Base-by-base conservation (phyloP, 495 filamentous ascomycete species). In the Penicillium mononematosum region DNA sequence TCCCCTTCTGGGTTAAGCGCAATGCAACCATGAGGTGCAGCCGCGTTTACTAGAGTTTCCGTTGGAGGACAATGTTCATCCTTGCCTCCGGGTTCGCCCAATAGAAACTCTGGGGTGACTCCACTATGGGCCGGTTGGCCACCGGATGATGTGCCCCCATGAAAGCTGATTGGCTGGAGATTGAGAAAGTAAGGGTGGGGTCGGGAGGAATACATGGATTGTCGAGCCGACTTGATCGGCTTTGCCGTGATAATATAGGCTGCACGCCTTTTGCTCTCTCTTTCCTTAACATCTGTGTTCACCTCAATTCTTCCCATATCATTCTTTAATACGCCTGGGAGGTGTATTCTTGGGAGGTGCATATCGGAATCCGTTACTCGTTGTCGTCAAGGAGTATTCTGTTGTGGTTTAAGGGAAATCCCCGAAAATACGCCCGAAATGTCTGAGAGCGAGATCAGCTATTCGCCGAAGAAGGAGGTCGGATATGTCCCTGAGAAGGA, bases 1-100 rank as follows among this genome's bases (percentile, higher is more conserved):
- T 74, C 71, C 71, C 71, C 58, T 61, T 71, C 67, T 68, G 32
- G 70, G 71, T 59, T 59, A 65, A 63, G 68, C 52, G 56, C 45
- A 20, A 44, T 58, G 50, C 54, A 46, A 5, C 31, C 32, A 9
- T 19, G 14, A 56, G 45, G 3, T 19, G 20, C 25, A 56, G 45
- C 58, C 50, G 42, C 53, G 50, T 60, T 58, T 38, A 36, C 31
- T 44, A 41, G 38, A 41, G 52, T 55, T 65, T 58, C 56, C 48
- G 47, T 68, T 61, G 62, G 56, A 61, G 56, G 61, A 5, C 24
- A 27, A 5, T 52, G 22, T 10, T 1, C 36, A 22, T 16, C 45
- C 17, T 65, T 42, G 58, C 57, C 59, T 51, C 49, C 44, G 32
- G 10, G 3, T 17, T 16, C 29, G 41, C 34, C 66, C 63, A 66